Base-by-base conservation (phyloP, 176 grass and related monocot species). In the Cenchrus fungigraminus region DNA sequence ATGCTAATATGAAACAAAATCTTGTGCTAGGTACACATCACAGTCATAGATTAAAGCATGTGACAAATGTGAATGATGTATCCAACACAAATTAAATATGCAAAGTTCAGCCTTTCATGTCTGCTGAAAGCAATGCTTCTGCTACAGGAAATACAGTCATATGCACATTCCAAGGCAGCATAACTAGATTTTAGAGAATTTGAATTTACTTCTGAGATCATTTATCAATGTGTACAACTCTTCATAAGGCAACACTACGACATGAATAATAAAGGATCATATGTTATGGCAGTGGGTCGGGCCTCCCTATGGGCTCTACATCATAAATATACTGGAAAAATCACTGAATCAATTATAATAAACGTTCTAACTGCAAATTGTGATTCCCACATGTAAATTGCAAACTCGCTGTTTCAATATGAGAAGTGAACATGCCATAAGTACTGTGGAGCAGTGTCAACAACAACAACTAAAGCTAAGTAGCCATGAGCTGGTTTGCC, bases 401-500 rank as follows among this genome's bases (percentile, higher is more conserved):
- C 8, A 46, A 46, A 6, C 37, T 16, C 3, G 1, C 15, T 55
- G 4, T 55, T 55, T 53, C 49, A 9, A 55, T 51, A 74, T 42
- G 4, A 47, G 46, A 76, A 32, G 25, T 83, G 47, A 3, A 77
- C 3, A 25, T 49, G 25, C 9, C 28, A 42, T 12, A 15, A 81
- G 31, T 53, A 89, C 2, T 92, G 74, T 88, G 53, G 78, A 86
- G 79, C 74, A 73, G 49, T 80, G 64, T 87, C 82, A 94, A 92
- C 71, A 82, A 72, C 28, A 72, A 67, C 74, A 83, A 31, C 87
- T 88, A 90, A 92, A 85, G 17, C 11, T 87, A 76, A 80, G 90
- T 58, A 86, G 82, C 70, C 82, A 80, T 71, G 83, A 94, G 85
- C 82, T 90, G 85, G 85, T 94, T 70, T 90, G 82, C 83, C 17